Conservation (phyloP, 2,329 filamentous ascomycete genomes). For the Exserohilum rostratum region DNA sequence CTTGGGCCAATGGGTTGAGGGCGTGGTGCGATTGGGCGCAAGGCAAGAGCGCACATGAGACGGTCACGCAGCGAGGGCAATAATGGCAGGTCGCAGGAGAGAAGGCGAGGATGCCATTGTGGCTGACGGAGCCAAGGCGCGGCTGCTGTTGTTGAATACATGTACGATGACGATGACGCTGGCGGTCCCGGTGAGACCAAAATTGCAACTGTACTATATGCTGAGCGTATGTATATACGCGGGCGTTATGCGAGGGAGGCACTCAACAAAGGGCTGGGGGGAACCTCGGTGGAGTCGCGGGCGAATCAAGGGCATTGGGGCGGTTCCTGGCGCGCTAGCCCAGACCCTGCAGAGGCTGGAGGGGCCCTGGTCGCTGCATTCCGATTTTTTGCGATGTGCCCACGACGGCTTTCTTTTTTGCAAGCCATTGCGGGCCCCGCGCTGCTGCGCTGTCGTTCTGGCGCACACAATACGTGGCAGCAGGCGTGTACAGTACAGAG, state of each 20-base stretch:
- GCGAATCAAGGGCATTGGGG: conserved; percentile 14
- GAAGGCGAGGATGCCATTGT: too few relatives aligned
- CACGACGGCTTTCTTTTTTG: conserved; percentile 1
- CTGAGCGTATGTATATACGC: background rate
- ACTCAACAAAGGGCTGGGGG: conserved; percentile 5
- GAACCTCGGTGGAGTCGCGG: conserved; percentile 9
- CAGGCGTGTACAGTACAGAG: background rate
- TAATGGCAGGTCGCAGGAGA: too few relatives aligned
- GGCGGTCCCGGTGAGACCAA: too few relatives aligned
- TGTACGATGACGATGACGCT: too few relatives aligned
- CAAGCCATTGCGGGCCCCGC: conserved; percentile 16
- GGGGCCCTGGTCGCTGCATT: conserved; percentile 7
- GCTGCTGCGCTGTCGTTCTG: background rate
- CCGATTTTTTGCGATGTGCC: conserved; percentile 17
- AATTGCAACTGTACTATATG: too few relatives aligned
- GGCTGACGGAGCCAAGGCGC: too few relatives aligned
- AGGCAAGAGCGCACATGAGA: too few relatives aligned
- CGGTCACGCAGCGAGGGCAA: too few relatives aligned
- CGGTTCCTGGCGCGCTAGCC: conserved; percentile 16
- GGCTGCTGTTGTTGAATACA: too few relatives aligned
- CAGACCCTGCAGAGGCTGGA: conserved; percentile 24
- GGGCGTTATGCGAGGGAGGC: background rate
- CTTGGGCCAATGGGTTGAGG: too few relatives aligned
- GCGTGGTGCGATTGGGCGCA: too few relatives aligned
- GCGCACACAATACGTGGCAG: background rate